These are phyloP conservation scores for Phytophthora uliginosa DNA, from an alignment of 352 stramenopile species.

Conservation along the genomic window DNA sequence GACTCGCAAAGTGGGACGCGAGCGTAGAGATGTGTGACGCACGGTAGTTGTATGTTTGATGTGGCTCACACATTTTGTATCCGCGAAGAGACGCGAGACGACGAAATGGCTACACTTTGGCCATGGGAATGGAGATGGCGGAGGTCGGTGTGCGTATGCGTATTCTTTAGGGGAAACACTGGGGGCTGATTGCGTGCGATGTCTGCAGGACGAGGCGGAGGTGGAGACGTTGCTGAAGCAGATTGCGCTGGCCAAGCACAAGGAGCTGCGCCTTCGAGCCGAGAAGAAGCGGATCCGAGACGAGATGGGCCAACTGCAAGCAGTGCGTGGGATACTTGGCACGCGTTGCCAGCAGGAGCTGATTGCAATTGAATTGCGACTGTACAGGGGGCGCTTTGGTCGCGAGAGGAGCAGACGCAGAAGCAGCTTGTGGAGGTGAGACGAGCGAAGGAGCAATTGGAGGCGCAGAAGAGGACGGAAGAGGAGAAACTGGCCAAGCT, in stretches of 20 bases:
- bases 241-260: constrained; percentile 65
- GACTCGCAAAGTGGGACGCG: constrained; percentile 8
- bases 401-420: constrained; percentile 53
- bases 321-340: constrained; percentile 25
- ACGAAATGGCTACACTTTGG: constrained; percentile 27
- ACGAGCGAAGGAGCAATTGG: constrained; percentile 38
- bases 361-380: background rate
- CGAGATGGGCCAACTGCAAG: constrained; percentile 58
- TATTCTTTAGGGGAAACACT: background rate
- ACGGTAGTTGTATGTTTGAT: constrained; percentile 11
- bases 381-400: constrained; percentile 54
- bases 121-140: constrained; percentile 15
- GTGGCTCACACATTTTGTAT: background rate
- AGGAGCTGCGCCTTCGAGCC: constrained; percentile 66
- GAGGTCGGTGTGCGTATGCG: constrained; percentile 7
- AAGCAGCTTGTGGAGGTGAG: constrained; percentile 55
- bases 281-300: constrained; percentile 77
- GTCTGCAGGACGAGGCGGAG: constrained; percentile 44
- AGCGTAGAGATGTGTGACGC: background rate
- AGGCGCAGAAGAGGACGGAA: constrained; percentile 45
- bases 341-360: background rate
- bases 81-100: constrained; percentile 7
- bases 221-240: constrained; percentile 69
- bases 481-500: constrained; percentile 42
- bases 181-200: background rate